Conservation (phyloP, 2,329 filamentous ascomycete genomes). For the Aureobasidium namibiae region DNA sequence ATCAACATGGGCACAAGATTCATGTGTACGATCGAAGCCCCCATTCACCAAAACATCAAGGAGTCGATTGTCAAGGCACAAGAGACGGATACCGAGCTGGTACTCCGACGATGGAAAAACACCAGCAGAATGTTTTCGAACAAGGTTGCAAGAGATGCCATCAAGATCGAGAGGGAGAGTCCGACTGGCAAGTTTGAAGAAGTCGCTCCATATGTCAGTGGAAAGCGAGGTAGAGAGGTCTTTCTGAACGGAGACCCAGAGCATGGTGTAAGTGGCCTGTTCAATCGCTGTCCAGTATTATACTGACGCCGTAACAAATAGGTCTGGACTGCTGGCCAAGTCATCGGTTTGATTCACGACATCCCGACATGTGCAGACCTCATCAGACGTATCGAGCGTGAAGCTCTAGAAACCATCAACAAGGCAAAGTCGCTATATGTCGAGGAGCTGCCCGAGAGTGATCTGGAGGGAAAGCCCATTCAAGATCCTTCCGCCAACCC, state of each 20-base stretch:
- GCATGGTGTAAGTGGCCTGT: constrained; percentile 60
- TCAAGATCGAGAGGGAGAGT: constrained; percentile 77
- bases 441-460: constrained; percentile 27
- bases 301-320: constrained; percentile 28
- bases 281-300: neutral
- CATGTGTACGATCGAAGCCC: constrained; percentile 91
- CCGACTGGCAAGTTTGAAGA: constrained; percentile 81
- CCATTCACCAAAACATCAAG: constrained; percentile 91
- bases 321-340: constrained; percentile 96
- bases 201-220: constrained; percentile 78
- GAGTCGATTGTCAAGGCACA: constrained; percentile 78
- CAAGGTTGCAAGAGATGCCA: constrained; percentile 71
- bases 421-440: constrained; percentile 31
- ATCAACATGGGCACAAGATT: constrained; percentile 99
- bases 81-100: constrained; percentile 84
- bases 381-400: constrained; percentile 37
- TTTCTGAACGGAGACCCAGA: constrained; percentile 89
- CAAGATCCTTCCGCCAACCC: constrained; percentile 18
- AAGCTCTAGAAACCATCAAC: constrained; percentile 35
- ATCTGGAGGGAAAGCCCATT: constrained; percentile 24
- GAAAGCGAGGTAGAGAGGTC: constrained; percentile 82
- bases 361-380: constrained; percentile 42
- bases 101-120: constrained; percentile 87
- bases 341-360: constrained; percentile 58
- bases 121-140: constrained; percentile 84